These are phyloP conservation scores for Termitomyces sp. DNA, from an alignment of 768 basidiomycete genomes.

Conservation along the genomic window DNA sequence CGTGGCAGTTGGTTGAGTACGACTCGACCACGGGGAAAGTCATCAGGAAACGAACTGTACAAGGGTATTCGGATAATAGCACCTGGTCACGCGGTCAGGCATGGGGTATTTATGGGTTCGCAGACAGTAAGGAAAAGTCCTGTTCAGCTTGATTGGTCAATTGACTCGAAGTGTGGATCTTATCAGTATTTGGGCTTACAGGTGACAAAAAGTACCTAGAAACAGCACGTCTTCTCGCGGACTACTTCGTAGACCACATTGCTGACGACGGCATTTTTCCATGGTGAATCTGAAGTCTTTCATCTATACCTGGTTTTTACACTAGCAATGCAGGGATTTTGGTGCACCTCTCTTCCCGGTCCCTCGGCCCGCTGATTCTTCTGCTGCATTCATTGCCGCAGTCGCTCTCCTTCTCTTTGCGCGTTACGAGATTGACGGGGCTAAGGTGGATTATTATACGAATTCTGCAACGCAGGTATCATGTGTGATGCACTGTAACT, in stretches of 20 bases:
- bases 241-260: conserved; percentile 53
- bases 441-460: conserved; percentile 33
- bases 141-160: neutral
- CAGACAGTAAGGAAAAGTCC: conserved; percentile 48
- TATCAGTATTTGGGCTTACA: conserved; percentile 55
- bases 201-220: conserved; percentile 42
- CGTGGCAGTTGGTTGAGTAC: conserved; percentile 64
- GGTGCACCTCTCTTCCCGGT: conserved; percentile 53
- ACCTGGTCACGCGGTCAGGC: conserved; percentile 74
- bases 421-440: conserved; percentile 28
- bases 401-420: conserved; percentile 57
- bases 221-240: conserved; percentile 55
- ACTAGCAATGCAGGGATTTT: conserved; percentile 51
- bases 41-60: conserved; percentile 48
- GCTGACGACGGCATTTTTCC: conserved; percentile 62
- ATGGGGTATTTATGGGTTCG: conserved; percentile 68
- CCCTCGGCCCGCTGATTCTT: conserved; percentile 60
- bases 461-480: conserved; percentile 43
- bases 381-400: conserved; percentile 60
- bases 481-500: neutral
- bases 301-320: neutral
- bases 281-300: conserved; percentile 35
- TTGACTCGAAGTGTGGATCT: neutral
- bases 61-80: conserved; percentile 58
- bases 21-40: conserved; percentile 59